Evolutionary conservation across 805 yeast genomes (phyloP), one percentile per base, ranked within the genome.

Genomic region (Starmerella apis): DNA sequence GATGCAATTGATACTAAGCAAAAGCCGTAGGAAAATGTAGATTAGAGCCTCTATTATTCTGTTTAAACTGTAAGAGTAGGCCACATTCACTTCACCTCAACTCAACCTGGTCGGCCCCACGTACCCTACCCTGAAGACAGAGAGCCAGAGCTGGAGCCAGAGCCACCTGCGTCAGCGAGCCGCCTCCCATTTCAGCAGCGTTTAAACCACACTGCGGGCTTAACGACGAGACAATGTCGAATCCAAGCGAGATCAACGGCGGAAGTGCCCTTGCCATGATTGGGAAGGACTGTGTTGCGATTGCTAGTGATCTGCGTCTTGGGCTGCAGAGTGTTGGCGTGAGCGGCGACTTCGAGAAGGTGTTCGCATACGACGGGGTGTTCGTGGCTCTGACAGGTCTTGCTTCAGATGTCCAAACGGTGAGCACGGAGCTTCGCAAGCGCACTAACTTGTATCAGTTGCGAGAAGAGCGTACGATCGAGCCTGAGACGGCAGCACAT

Each of bases 211-310:
- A 38, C 25, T 6, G 13, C 31, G 16, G 43, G 37, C 37, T n/a
- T 24, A 7, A 24, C 30, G 31, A 38, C 31, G 20, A n/a, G 43
- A 31, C 48, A 22, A 66, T 66, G 70, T 65, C 69, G 46, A 63
- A 66, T 49, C 70, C 70, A 31, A 61, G 61, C 47, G 68, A 64
- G 48, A 63, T 66, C 58, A 66, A 66, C 50, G 70, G 96, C 70
- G 98, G 99, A 69, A 77, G 95, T 56, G 95, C 95, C 47, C 94
- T 94, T 30, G 98, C 98, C 57, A 92, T 92, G 99, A 82, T 82
- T 23, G 99, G 99, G 61, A 88, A 94, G 65, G 96, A 87, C 60
- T 92, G 99, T 73, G 88, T 92, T 49, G 98, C 97, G 27, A 87
- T 92, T 62, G 99, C 96, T 3, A 82, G 92, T 61, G 99, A 92